Evolutionary conservation across 2,329 filamentous ascomycete genomes (phyloP).

Genomic region (Pseudogymnoascus sp.): DNA sequence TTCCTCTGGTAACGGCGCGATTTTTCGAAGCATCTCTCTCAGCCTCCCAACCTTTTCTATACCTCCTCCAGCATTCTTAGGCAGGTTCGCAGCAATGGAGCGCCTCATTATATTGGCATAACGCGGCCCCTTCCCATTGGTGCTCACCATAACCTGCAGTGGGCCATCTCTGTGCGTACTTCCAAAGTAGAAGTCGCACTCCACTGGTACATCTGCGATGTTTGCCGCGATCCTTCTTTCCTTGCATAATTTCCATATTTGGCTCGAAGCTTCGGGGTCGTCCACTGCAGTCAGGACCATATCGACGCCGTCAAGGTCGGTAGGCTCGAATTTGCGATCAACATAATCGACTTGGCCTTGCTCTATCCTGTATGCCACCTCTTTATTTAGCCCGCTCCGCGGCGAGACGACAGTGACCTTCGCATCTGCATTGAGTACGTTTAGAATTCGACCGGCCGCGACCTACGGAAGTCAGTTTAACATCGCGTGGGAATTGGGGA

Average conservation of each 20-base stretch:
- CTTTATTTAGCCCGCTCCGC: conserved; percentile 69
- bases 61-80: conserved; percentile 72
- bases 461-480: conserved; percentile 51
- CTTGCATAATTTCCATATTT: conserved; percentile 92
- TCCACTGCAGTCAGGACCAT: conserved; percentile 95
- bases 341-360: conserved; percentile 69
- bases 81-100: conserved; percentile 70
- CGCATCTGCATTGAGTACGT: conserved; percentile 91
- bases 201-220: conserved; percentile 90
- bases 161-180: conserved; percentile 92
- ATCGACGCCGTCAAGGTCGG: conserved; percentile 70
- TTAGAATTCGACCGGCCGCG: conserved; percentile 85
- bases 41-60: conserved; percentile 77
- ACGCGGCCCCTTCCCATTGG: conserved; percentile 91
- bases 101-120: conserved; percentile 78
- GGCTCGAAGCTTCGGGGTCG: conserved; percentile 80
- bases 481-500: conserved; percentile 21
- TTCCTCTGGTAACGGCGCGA: conserved; percentile 65
- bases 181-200: conserved; percentile 99
- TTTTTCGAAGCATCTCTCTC: conserved; percentile 66
- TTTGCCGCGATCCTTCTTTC: conserved; percentile 77
- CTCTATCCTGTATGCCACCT: conserved; percentile 75
- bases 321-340: conserved; percentile 74
- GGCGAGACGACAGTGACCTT: conserved; percentile 81
- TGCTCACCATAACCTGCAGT: conserved; percentile 96